Evolutionary conservation across 352 stramenopile genomes (phyloP).

Genomic region (Phytophthora capsici): DNA sequence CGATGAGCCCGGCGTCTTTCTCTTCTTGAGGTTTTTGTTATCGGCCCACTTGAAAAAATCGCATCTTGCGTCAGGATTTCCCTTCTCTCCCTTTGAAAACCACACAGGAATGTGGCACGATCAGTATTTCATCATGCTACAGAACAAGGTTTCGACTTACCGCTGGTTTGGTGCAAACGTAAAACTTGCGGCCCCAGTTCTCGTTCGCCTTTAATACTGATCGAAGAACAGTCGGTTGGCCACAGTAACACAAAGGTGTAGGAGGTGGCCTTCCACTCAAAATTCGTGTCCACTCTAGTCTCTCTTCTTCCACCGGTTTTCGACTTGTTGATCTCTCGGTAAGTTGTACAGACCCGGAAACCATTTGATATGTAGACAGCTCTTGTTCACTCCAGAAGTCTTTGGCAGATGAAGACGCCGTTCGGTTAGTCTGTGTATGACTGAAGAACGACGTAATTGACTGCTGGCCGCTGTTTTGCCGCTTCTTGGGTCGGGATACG

Average conservation of each 20-base stretch:
- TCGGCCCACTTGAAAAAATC: slow-evolving; percentile 89
- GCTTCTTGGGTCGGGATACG: slow-evolving; percentile 10
- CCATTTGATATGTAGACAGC: slow-evolving; percentile 16
- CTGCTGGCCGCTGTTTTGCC: slow-evolving; percentile 34
- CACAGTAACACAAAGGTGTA: slow-evolving; percentile 72
- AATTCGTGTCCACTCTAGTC: slow-evolving; percentile 63
- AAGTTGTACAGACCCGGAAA: slow-evolving; percentile 12
- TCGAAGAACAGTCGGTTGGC: slow-evolving; percentile 72
- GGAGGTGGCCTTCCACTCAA: slow-evolving; percentile 64
- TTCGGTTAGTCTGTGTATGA: slow-evolving; percentile 26
- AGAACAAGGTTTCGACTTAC: slow-evolving; percentile 29
- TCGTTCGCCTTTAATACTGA: slow-evolving; percentile 82
- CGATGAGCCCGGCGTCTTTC: no score
- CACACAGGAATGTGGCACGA: no score
- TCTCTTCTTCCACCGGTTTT: slow-evolving; percentile 42
- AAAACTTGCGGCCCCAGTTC: slow-evolving; percentile 88
- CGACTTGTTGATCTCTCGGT: slow-evolving; percentile 39
- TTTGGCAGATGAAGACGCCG: slow-evolving; percentile 1
- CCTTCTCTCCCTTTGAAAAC: slow-evolving; percentile 68
- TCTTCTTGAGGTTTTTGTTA: slow-evolving; percentile 37
- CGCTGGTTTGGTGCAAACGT: slow-evolving; percentile 83
- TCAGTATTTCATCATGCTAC: neutral
- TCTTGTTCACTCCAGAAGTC: neutral
- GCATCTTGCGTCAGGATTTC: slow-evolving; percentile 76
- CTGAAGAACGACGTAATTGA: slow-evolving; percentile 68